Percentiles rank a stretch among this genome's conserved stretches.
These are phyloP conservation scores for Coniosporium tulheliwenetii DNA, from an alignment of 2,329 filamentous ascomycete genomes.

Conservation along the genomic window DNA sequence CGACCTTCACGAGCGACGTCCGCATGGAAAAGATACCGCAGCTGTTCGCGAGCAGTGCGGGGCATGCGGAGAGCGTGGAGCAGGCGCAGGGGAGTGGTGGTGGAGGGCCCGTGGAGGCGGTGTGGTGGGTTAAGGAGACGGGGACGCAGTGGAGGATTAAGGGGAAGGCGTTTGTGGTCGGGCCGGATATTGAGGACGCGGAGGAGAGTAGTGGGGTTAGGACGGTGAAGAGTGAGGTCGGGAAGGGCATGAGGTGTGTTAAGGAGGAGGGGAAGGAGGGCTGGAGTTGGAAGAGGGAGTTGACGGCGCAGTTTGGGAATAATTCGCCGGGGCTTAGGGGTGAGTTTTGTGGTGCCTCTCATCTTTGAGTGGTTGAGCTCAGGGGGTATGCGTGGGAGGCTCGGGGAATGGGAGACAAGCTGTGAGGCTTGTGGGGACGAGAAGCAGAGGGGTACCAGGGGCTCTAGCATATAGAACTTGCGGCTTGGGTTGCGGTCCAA, in stretches of 20 bases:
- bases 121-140: constrained; percentile 61
- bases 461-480: too few relatives aligned
- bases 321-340: constrained; percentile 65
- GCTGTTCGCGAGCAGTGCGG: constrained; percentile 39
- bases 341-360: constrained; percentile 14
- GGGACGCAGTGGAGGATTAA: constrained; percentile 74
- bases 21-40: constrained; percentile 74
- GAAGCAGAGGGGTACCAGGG: not conserved
- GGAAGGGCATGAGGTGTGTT: constrained; percentile 45
- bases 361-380: not conserved
- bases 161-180: constrained; percentile 62
- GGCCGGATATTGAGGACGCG: constrained; percentile 44
- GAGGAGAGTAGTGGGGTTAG: constrained; percentile 37
- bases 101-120: constrained; percentile 61
- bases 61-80: constrained; percentile 26
- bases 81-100: constrained; percentile 38
- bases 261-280: constrained; percentile 22
- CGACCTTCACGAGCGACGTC: constrained; percentile 74
- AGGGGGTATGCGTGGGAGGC: not conserved
- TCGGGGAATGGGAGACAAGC: too few relatives aligned
- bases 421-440: not conserved
- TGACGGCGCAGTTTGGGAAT: constrained; percentile 85
- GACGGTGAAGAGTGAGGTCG: constrained; percentile 45
- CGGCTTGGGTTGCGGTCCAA: too few relatives aligned
- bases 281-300: constrained; percentile 68